These are phyloP conservation scores for Vigna hirtella DNA, from an alignment of 306 rosid genomes.

Conservation along the genomic window DNA sequence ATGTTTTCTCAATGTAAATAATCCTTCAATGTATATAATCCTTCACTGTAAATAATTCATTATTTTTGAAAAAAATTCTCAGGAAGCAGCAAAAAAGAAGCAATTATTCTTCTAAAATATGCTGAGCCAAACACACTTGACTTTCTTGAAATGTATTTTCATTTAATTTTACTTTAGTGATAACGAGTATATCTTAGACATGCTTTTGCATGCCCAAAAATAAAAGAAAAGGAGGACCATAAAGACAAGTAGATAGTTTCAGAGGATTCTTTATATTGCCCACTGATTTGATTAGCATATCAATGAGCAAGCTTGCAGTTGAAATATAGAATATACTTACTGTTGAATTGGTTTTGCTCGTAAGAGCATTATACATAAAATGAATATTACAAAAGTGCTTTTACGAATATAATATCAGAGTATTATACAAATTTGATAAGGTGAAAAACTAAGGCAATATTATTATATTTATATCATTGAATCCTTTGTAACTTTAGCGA, in stretches of 20 bases:
- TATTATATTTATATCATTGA: constrained; percentile 17
- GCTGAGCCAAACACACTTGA: neutral
- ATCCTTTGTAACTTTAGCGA: constrained; percentile 32
- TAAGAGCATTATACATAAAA: constrained; percentile 6
- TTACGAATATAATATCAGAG: neutral
- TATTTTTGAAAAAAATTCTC: neutral
- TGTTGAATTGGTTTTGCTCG: constrained; percentile 24
- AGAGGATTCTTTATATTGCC: constrained; percentile 21
- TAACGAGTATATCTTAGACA: constrained; percentile 23
- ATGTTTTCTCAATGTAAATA: neutral
- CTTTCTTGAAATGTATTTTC: constrained; percentile 10
- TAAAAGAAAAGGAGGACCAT: neutral
- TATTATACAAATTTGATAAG: constrained; percentile 29
- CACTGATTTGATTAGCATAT: constrained; percentile 34
- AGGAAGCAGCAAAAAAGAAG: neutral
- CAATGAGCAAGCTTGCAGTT: neutral
- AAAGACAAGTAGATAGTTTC: constrained; percentile 24
- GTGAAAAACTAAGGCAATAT: constrained; percentile 12
- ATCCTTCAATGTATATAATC: neutral
- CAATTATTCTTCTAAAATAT: neutral
- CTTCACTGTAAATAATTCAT: neutral
- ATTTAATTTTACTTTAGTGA: constrained; percentile 29
- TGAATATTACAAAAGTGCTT: constrained; percentile 23
- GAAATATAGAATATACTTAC: constrained; percentile 14
- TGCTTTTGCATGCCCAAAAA: neutral